A percentile compares a stretch with the other conserved stretches of the same genome.
phyloP scores from a whole-genome alignment of 805 yeast species.

The Diddensiella caesifluorescens region DNA sequence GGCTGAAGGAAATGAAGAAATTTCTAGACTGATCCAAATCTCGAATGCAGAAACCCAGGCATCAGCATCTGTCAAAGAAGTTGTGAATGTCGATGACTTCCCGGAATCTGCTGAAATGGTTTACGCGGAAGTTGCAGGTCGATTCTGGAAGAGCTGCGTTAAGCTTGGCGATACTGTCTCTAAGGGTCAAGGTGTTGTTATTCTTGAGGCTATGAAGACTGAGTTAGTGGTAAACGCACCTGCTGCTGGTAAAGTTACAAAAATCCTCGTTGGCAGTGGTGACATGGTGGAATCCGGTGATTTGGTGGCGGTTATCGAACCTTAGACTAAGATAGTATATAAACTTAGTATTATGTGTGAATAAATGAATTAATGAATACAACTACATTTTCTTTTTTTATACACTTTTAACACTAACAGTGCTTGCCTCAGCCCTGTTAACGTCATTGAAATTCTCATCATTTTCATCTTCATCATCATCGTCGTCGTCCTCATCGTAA shows the following conservation, averaged over 20 bases:
- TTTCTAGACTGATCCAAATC: constrained; percentile 74
- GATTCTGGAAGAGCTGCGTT: constrained; percentile 89
- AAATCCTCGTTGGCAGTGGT: constrained; percentile 66
- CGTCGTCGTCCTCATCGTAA: constrained; percentile 16
- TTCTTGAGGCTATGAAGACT: constrained; percentile 97
- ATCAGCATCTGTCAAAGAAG: constrained; percentile 38
- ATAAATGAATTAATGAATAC: too few species aligned
- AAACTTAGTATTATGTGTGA: constrained; percentile 1
- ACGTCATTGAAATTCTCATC: constrained; percentile 7
- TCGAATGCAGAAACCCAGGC: constrained; percentile 69
- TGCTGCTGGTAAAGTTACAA: constrained; percentile 30
- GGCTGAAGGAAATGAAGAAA: constrained; percentile 81
- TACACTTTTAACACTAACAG: neutral
- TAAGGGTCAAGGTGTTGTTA: constrained; percentile 73
- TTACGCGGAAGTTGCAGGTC: constrained; percentile 93
- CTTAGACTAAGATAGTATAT: constrained; percentile 3
- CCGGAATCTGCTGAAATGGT: constrained; percentile 78
- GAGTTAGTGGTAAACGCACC: constrained; percentile 87
- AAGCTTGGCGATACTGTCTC: constrained; percentile 69
- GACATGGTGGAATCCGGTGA: constrained; percentile 98
- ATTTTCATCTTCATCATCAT: constrained; percentile 18
- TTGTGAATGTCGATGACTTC: constrained; percentile 47
- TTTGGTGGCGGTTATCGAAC: constrained; percentile 75
- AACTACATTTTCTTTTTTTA: neutral
- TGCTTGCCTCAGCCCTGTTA: neutral